Conservation (phyloP, 2,329 filamentous ascomycete species). For the Trichoderma breve region DNA sequence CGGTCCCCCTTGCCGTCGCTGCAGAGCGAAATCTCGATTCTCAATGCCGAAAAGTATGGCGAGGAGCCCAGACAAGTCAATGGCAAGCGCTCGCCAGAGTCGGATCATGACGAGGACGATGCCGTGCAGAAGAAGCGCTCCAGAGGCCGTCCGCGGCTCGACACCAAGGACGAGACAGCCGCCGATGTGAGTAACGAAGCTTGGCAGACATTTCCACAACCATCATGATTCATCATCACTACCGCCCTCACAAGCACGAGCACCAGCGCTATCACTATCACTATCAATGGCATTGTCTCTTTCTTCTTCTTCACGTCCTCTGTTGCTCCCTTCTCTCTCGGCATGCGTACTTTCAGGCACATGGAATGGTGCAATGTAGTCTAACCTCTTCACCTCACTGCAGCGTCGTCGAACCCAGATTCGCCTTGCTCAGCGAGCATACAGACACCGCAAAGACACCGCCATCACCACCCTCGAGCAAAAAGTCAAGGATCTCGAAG, state of each 20-base stretch:
- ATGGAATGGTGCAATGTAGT: neutral
- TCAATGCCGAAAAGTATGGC: slow-evolving; percentile 18
- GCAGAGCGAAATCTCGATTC: slow-evolving; percentile 17
- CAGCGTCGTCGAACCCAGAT: slow-evolving; percentile 84
- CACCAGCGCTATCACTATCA: too few species aligned
- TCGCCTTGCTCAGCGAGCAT: slow-evolving; percentile 79
- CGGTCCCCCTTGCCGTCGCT: slow-evolving; percentile 13
- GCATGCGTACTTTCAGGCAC: neutral
- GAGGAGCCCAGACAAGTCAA: neutral
- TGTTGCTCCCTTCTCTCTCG: neutral
- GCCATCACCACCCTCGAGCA: slow-evolving; percentile 72
- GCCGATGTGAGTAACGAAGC: slow-evolving; percentile 64
- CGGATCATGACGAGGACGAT: slow-evolving; percentile 35
- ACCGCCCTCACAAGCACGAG: too few species aligned
- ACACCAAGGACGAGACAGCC: slow-evolving; percentile 74
- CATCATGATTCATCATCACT: neutral
- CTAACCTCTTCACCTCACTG: slow-evolving; percentile 24
- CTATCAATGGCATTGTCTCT: neutral
- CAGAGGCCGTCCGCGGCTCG: slow-evolving; percentile 71
- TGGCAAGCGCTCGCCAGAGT: slow-evolving; percentile 27
- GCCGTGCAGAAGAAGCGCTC: slow-evolving; percentile 57
- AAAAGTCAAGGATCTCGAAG: slow-evolving; percentile 66
- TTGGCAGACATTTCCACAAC: neutral
- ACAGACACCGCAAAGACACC: slow-evolving; percentile 79
- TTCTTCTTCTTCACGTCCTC: neutral